Base-by-base conservation (phyloP, 495 filamentous ascomycete genomes). In the Hypoxylon lienhwacheense region DNA sequence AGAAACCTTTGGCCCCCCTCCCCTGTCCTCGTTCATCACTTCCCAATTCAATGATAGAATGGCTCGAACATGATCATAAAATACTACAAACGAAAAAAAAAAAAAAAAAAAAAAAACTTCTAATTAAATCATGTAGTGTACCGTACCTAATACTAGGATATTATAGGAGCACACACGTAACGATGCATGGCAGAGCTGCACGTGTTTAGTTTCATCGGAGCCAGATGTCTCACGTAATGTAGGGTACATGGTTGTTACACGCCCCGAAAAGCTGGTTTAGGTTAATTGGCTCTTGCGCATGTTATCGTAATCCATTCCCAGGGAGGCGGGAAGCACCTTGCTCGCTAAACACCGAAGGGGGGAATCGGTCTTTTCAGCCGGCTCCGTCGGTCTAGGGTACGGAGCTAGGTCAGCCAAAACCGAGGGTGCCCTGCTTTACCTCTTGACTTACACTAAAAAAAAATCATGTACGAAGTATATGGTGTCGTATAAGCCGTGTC, bases 241-340 rank as follows among this genome's bases (percentile, higher is more conserved):
- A 8, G 5, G n/a, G 26, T 20, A 43, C 17, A 47, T 31, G 40
- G 47, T 45, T 49, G 56, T 50, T 49, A 59, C 55, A 32, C 37
- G 49, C 49, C 49, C 55, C 41, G 29, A 55, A 42, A 19, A 25
- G 43, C 29, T 47, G 34, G 51, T 55, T 55, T 29, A 33, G 19
- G 26, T 54, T 41, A 20, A 41, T 41, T 20, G 12, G 11, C 14
- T 25, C 35, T 41, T 47, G 16, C 15, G 21, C 40, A 24, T 6
- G 19, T 45, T 43, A 6, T 54, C 32, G 32, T 28, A 36, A 19
- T 17, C 12, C 8, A n/a, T 19, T 29, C 32, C 49, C 49, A 35
- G 32, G 33, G 40, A 2, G 16, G 19, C 37, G 39, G 39, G 37
- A 36, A 28, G 32, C 39, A 29, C 14, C 22, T 17, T 11, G 16